Base-by-base conservation (phyloP, 176 grass and related monocot genomes). In the Carex myosuroides region DNA sequence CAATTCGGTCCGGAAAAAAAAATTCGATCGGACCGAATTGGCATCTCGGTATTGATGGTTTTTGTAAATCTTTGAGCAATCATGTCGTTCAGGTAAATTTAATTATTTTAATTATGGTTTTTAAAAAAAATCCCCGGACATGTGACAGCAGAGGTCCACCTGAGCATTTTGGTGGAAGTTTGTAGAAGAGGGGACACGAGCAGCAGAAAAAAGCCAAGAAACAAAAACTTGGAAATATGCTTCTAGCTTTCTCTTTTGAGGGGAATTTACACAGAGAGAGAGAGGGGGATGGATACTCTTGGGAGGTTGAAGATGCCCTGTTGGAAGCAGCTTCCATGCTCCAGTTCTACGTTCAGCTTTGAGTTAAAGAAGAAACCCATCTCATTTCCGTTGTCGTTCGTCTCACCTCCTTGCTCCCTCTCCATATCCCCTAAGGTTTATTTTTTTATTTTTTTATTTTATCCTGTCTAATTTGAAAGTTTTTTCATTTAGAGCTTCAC, bases 311-410 rank as follows among this genome's bases (percentile, higher is more conserved):
- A 74, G 42, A 24, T 74, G 20, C 70, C 24, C 50, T 52, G 11
- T 74, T 74, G 41, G 70, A 74, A 73, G 39, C 52, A 74, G 42
- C 70, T 50, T 52, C 70, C 70, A 10, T 74, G 42, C 70, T 52
- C 20, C 41, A 74, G 42, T 52, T 74, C 42, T 74, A 12, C 11
- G 9, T 72, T 21, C 7, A 72, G 9, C 69, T 72, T 72, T 10
- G 69, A 46, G 13, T n/a, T 37, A 12, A 72, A 72, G 70, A 73
- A 42, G 70, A 73, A 73, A 73, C 70, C 20, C 4, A 74, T 74
- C n/a, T 24, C 44, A 50, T 42, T 21, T 12, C 44, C n/a, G 52
- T 13, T 24, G 20, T 24, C 13, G 20, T 74, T 74, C 3, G 14
- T 74, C 42, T 74, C 70, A 74, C 44, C 44, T 22, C 20, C 69